A percentile compares a stretch with the other conserved stretches of the same genome.
These are phyloP conservation scores for Coccomyxa subellipsoidea DNA, from an alignment of 163 green algal genomes.

Conservation along the genomic window DNA sequence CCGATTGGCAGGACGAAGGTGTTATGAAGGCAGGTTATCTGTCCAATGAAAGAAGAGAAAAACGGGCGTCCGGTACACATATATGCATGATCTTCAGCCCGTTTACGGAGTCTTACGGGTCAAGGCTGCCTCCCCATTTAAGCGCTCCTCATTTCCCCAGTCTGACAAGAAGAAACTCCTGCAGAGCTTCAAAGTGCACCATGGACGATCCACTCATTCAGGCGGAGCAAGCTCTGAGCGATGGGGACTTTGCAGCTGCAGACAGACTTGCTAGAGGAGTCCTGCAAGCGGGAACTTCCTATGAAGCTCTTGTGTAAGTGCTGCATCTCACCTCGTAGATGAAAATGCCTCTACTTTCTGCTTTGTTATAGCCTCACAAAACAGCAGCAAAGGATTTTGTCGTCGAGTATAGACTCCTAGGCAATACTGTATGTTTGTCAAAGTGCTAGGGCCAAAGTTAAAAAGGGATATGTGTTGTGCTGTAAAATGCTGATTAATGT, in stretches of 20 bases:
- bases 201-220: neutral
- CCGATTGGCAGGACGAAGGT: no score
- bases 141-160: no score
- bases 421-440: neutral
- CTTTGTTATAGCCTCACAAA: neutral
- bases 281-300: neutral
- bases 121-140: no score
- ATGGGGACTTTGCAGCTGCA: constrained; percentile 4
- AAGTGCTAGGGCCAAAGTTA: neutral
- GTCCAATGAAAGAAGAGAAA: no score
- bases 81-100: no score
- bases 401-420: neutral
- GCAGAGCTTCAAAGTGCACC: neutral
- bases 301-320: neutral
- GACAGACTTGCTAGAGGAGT: neutral
- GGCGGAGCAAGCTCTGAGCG: neutral
- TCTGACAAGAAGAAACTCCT: no score
- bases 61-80: no score
- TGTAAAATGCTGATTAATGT: no score
- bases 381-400: neutral
- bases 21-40: no score
- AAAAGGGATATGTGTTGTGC: neutral
- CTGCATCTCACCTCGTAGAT: neutral
- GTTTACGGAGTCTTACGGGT: no score
- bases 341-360: neutral